Evolutionary conservation across 2,329 filamentous ascomycete genomes (phyloP).

Genomic region (Trichoderma koningii): DNA sequence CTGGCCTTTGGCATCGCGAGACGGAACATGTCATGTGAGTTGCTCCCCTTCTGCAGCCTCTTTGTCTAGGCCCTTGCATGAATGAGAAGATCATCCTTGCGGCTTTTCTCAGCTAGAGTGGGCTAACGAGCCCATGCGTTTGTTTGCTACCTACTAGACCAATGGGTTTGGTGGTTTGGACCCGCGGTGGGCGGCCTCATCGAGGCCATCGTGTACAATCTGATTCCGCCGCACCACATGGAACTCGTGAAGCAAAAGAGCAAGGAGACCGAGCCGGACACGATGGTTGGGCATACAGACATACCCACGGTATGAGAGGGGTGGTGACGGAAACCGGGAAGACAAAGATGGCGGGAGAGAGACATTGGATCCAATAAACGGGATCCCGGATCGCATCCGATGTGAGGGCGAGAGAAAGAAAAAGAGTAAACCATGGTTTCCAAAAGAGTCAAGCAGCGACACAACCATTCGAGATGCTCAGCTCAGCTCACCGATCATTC

Average conservation of each 20-base stretch:
- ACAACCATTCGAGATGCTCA: neutral
- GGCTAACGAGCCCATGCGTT: neutral
- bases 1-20: constrained; percentile 48
- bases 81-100: no score
- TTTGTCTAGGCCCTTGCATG: no score
- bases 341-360: neutral
- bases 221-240: constrained; percentile 37
- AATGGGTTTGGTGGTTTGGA: constrained; percentile 45
- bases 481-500: neutral
- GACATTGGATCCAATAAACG: neutral
- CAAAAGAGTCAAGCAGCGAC: neutral
- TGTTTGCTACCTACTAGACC: constrained; percentile 28
- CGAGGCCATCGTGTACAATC: constrained; percentile 35
- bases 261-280: neutral
- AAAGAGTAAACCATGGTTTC: no score
- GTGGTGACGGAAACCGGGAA: neutral
- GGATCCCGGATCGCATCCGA: neutral
- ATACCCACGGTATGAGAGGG: neutral
- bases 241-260: constrained; percentile 3
- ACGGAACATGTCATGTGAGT: constrained; percentile 32
- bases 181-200: constrained; percentile 38
- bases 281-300: neutral
- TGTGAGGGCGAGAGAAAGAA: neutral
- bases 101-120: neutral
- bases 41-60: neutral